Evolutionary conservation across 2,329 filamentous ascomycete genomes (phyloP).

Genomic region (Scopulariopsis brevicaulis): DNA sequence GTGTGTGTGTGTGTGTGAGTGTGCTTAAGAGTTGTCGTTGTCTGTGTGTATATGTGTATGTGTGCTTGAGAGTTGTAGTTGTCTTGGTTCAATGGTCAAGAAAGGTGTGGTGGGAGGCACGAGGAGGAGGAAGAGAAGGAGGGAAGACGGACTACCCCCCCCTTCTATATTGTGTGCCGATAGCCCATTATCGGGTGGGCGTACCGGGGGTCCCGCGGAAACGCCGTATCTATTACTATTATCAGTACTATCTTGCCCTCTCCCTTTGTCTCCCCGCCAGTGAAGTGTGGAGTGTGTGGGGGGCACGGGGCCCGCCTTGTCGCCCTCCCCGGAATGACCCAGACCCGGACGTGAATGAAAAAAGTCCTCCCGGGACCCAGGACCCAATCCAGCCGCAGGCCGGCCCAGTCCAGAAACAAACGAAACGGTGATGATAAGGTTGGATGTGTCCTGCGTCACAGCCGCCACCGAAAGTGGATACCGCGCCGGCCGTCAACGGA

Average conservation of each 20-base stretch:
- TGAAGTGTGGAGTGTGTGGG: background rate
- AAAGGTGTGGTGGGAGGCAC: background rate
- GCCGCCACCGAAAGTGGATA: background rate
- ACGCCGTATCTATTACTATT: background rate
- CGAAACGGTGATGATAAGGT: constrained; percentile 3
- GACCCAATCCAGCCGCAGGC: too few relatives aligned
- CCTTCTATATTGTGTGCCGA: background rate
- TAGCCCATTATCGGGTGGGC: background rate
- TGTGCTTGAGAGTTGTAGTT: background rate
- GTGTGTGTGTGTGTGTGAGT: too few relatives aligned
- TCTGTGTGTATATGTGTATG: too few relatives aligned
- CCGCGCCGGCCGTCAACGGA: background rate
- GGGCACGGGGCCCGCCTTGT: background rate
- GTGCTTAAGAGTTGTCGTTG: too few relatives aligned
- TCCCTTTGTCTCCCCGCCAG: background rate
- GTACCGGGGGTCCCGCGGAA: too few relatives aligned
- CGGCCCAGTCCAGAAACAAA: background rate
- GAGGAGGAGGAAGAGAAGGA: too few relatives aligned
- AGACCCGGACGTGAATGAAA: too few relatives aligned
- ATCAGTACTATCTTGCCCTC: background rate
- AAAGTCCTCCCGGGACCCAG: too few relatives aligned
- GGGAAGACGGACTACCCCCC: too few relatives aligned
- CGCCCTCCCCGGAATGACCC: too few relatives aligned
- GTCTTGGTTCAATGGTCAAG: background rate
- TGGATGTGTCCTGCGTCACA: constrained; percentile 2